phyloP scores from a whole-genome alignment of 495 filamentous ascomycete species.

The Penicillium silybi region DNA sequence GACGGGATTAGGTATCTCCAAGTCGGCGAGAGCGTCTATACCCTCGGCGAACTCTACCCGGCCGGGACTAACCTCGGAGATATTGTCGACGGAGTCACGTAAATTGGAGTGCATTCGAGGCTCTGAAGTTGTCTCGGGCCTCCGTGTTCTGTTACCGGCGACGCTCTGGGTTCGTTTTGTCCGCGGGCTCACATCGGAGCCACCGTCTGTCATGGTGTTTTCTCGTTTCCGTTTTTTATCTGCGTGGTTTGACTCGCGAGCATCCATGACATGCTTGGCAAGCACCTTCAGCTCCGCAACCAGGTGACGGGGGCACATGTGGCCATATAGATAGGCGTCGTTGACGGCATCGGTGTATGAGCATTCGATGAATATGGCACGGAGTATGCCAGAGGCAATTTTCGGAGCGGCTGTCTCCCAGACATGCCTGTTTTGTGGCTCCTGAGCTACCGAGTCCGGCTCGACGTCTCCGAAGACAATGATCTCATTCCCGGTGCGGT shows the following conservation, averaged over 20 bases:
- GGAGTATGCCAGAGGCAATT: constrained; percentile 61
- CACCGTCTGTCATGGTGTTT: neutral
- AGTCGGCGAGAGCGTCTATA: constrained; percentile 7
- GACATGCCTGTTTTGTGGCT: constrained; percentile 71
- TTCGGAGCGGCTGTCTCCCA: constrained; percentile 87
- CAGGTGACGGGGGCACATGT: constrained; percentile 78
- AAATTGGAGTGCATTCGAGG: neutral
- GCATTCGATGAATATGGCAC: constrained; percentile 91
- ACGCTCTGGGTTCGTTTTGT: constrained; percentile 19
- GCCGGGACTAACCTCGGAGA: neutral
- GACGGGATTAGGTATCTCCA: constrained; percentile 9
- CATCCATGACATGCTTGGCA: constrained; percentile 56
- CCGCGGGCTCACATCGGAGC: constrained; percentile 21
- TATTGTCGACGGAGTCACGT: constrained; percentile 7
- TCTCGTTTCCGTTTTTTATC: constrained; percentile 34
- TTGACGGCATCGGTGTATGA: constrained; percentile 76
- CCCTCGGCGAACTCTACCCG: constrained; percentile 3
- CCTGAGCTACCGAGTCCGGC: constrained; percentile 77
- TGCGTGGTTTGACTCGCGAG: constrained; percentile 9
- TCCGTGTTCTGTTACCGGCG: neutral
- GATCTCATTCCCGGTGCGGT: constrained; percentile 64
- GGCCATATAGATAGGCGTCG: constrained; percentile 77
- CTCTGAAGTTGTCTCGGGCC: neutral
- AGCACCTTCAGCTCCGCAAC: constrained; percentile 70
- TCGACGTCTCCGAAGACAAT: constrained; percentile 96